Base-by-base conservation (phyloP, 2,329 filamentous ascomycete species). In the Chrysoporthe puriensis region DNA sequence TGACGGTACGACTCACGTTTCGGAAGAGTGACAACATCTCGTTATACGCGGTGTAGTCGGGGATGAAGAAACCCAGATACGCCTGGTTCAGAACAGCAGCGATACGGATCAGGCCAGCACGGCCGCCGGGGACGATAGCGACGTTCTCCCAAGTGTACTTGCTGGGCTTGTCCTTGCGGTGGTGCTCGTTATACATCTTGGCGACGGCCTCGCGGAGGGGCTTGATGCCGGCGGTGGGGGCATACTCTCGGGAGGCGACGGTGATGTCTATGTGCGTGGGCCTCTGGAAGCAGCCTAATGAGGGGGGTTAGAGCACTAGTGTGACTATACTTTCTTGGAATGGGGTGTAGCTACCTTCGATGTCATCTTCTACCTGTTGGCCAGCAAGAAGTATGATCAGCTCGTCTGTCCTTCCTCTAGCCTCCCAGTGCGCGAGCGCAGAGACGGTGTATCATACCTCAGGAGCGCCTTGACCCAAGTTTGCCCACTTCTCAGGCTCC, bases 141-240 rank as follows among this genome's bases (percentile, higher is more conserved):
- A 97, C 95, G 78, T 98, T 98, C 84, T 98, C 95, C 91, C 93
- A 97, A 6, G 92, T 96, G 79, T 98, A 98, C 81, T 96, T 86
- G 79, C 91, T 95, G 13, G 89, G 85, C 82, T 96, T 96, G 76
- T 91, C 93, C 81, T 95, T 82, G 71, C 95, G 90, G 76, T 97
- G 95, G 79, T 95, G 92, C 78, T 91, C 91, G 76, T 98, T 98
- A 86, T 98, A 98, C 70, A 98, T 86, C 69, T 90, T 89, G 67
- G 95, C 95, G 57, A 98, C 94, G 21, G 95, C 95, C 76, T 93
- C 91, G 73, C 95, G 87, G 72, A 98, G 84, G 36, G 93, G 90
- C 82, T 93, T 95, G 84, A 97, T 98, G 75, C 95, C 95, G 50
- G 95, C 94, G 5, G 94, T 97, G 42, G 95, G 95, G 48, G 93